Evolutionary conservation across 305 asterid genomes (phyloP).

Genomic region (Fraxinus paxiana): DNA sequence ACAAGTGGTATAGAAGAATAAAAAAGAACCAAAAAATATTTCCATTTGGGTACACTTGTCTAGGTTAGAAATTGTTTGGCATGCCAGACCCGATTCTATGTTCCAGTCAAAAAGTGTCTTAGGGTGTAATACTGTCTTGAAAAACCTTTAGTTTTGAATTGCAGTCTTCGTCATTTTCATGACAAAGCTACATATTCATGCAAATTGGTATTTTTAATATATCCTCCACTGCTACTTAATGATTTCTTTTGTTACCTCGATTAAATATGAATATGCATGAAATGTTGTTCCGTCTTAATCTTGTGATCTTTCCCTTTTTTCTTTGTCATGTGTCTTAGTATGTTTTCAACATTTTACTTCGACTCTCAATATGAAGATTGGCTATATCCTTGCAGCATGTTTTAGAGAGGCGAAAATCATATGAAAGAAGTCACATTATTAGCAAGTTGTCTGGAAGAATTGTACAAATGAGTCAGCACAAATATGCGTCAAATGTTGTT

Average conservation of each 20-base stretch:
- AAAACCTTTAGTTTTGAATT: not conserved
- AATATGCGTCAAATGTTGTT: constrained; percentile 75
- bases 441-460: constrained; percentile 56
- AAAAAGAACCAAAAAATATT: not conserved
- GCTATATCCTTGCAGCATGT: constrained; percentile 54
- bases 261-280: not conserved
- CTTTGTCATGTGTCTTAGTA: not conserved
- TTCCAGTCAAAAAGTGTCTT: not conserved
- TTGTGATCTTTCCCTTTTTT: not conserved
- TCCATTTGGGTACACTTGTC: not conserved
- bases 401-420: constrained; percentile 62
- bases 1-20: not conserved
- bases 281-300: not conserved
- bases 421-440: constrained; percentile 57
- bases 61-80: not conserved
- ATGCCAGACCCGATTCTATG: not conserved
- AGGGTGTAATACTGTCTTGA: not conserved
- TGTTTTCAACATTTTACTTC: not conserved
- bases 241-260: not conserved
- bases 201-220: not conserved
- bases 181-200: not conserved
- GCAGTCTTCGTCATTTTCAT: not conserved
- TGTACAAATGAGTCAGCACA: constrained; percentile 72
- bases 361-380: not conserved
- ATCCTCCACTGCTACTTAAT: not conserved